Evolutionary conservation across 805 yeast species (phyloP), one percentile per base, ranked within the genome.

Genomic region (Myxozyma melibiosi): DNA sequence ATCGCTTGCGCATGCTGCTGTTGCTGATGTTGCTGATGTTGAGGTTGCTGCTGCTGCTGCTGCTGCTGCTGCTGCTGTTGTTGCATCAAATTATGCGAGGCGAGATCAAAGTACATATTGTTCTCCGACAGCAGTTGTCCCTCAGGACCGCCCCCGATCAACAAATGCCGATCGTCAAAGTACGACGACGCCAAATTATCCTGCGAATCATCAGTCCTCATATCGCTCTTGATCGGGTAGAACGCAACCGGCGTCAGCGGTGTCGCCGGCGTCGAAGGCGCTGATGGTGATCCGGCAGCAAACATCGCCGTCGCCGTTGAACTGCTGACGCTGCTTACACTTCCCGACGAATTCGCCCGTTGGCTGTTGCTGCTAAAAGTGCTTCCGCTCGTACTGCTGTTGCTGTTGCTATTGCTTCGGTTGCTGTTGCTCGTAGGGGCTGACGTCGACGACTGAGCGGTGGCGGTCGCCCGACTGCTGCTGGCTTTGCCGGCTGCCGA

Each of bases 231-330:
- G 20, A 11, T 14, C 33, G 11, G 13, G 33, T 13, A 25, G 18
- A 27, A 43, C n/a, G n/a, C n/a, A 9, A 9, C 30, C 20, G 51
- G 51, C 9, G 51, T 46, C 24, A 46, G 42, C n/a, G 51, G 51
- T 14, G 51, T 46, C 14, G 25, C 27, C 31, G 51, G 51, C 24
- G 51, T 46, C 20, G 51, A 46, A 22, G 51, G 51, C 34, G 51
- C 31, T n/a, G 51, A 40, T 1, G 39, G 9, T 22, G 40, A 28
- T 13, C 22, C 37, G 41, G 35, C 18, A 25, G 38, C 33, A 20
- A 40, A 16, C 41, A 20, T 27, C 11, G 37, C 16, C 25, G 18
- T 33, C 3, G 46, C 16, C 7, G 39, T 30, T 24, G 35, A 22
- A 28, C 39, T 28, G 33, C 39, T 35, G 39, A 41, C 11, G 39